Conservation (phyloP, 2,329 filamentous ascomycete species). For the Graphiopsis chlorocephala region DNA sequence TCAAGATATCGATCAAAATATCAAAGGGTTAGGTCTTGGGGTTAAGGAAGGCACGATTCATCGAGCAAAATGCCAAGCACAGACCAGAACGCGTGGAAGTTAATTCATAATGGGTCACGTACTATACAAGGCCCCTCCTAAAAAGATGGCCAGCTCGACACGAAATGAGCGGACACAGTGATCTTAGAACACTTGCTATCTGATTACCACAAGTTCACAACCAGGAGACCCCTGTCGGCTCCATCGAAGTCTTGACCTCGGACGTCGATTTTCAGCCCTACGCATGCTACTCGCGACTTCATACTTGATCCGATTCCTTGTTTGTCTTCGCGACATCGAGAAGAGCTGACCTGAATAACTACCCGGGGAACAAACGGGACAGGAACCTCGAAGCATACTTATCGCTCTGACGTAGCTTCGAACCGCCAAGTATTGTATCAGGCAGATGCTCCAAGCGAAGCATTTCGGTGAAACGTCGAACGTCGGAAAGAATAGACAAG, state of each 20-base stretch:
- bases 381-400: background rate
- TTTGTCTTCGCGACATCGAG: background rate
- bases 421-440: background rate
- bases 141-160: background rate
- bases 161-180: background rate
- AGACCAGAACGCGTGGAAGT: background rate
- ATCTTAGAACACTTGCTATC: background rate
- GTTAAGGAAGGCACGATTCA: background rate
- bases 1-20: background rate
- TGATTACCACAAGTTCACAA: no score
- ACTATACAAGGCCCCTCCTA: background rate
- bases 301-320: background rate
- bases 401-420: background rate
- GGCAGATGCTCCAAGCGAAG: constrained; percentile 6
- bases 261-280: background rate
- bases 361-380: background rate
- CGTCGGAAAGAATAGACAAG: background rate
- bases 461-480: constrained; percentile 7
- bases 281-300: background rate
- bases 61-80: background rate
- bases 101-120: background rate
- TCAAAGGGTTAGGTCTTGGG: background rate
- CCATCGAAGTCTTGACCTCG: background rate
- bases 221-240: background rate
- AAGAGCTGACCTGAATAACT: background rate